These are phyloP conservation scores for Onygenales sp. DNA, from an alignment of 2,329 filamentous ascomycete genomes.

Conservation along the genomic window DNA sequence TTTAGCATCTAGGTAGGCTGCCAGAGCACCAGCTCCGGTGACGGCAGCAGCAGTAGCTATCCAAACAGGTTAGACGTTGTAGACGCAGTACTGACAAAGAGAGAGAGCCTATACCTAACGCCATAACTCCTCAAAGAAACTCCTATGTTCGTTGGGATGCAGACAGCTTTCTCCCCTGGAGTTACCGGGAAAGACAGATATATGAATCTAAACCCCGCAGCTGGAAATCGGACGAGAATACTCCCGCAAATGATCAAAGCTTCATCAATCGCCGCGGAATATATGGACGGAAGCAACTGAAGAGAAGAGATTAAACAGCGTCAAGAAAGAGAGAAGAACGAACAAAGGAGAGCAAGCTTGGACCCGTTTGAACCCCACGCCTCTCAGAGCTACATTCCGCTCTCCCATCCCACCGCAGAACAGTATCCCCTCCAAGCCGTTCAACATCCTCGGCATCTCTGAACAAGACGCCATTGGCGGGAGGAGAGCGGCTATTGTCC, in stretches of 20 bases:
- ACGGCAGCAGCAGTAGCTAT: conserved; percentile 17
- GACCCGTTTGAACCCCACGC: too few species aligned
- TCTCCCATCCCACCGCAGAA: not conserved
- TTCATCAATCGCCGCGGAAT: too few species aligned
- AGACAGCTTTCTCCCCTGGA: not conserved
- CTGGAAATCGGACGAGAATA: too few species aligned
- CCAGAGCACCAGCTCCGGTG: conserved; percentile 31
- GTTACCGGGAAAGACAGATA: too few species aligned
- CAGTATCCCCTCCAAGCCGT: not conserved
- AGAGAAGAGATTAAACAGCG: too few species aligned
- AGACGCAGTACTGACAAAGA: not conserved
- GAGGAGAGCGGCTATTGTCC: not conserved
- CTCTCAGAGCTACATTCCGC: not conserved
- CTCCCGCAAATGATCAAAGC: too few species aligned
- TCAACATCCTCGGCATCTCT: conserved; percentile 1
- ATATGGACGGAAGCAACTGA: too few species aligned
- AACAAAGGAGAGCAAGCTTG: too few species aligned
- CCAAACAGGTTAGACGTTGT: not conserved
- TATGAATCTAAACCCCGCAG: too few species aligned
- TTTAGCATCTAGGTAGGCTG: conserved; percentile 60
- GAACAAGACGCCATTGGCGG: not conserved
- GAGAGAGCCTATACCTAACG: conserved; percentile 3
- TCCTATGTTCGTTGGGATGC: not conserved
- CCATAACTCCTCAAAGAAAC: conserved; percentile 2
- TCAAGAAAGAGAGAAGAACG: too few species aligned